Conservation (phyloP, 148 eudicot genomes). For the Agrostemma githago region DNA sequence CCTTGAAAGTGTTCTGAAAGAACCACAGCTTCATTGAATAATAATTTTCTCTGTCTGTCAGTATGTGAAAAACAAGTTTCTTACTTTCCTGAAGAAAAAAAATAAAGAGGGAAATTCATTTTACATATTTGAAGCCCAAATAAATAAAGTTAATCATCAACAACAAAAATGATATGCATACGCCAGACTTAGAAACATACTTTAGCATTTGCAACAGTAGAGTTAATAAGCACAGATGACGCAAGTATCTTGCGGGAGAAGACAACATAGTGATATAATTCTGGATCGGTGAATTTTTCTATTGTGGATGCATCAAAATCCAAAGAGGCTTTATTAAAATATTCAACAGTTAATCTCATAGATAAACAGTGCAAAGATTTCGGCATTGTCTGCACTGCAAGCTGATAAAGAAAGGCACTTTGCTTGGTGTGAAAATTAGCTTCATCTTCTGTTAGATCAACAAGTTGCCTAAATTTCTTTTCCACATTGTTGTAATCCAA, state of each 20-base stretch:
- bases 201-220: conserved; percentile 71
- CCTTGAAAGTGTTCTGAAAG: conserved; percentile 51
- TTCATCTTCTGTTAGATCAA: conserved; percentile 94
- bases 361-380: conserved; percentile 89
- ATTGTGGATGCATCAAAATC: conserved; percentile 42
- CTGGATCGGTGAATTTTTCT: conserved; percentile 49
- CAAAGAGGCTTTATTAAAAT: conserved; percentile 51
- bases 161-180: background rate
- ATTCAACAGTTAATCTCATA: conserved; percentile 88
- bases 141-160: background rate
- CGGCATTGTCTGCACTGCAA: conserved; percentile 91
- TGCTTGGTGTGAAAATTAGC: conserved; percentile 92
- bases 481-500: conserved; percentile 86
- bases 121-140: conserved; percentile 7
- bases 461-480: conserved; percentile 93
- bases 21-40: conserved; percentile 93
- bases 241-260: conserved; percentile 85
- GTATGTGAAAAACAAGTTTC: conserved; percentile 81
- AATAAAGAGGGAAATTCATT: conserved; percentile 28
- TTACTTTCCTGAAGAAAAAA: conserved; percentile 61
- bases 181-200: conserved; percentile 37
- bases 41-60: conserved; percentile 76
- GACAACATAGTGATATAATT: conserved; percentile 70
- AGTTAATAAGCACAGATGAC: conserved; percentile 79
- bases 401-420: conserved; percentile 93